Evolutionary conservation across 2,329 filamentous ascomycete genomes (phyloP).

Genomic region (Fusarium robinianum): DNA sequence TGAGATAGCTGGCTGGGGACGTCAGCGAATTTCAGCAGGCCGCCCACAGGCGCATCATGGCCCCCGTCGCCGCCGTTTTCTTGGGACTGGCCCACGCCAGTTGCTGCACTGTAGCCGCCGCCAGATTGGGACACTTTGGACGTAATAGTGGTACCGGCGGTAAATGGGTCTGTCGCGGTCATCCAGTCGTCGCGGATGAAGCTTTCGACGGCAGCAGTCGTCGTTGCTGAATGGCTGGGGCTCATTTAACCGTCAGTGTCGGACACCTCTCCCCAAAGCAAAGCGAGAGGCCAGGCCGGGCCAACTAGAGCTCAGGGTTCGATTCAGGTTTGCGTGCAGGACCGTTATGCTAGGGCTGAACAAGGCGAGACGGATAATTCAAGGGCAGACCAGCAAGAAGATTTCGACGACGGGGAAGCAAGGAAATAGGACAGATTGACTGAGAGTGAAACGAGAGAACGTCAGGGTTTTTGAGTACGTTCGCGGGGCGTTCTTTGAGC

Average conservation of each 20-base stretch:
- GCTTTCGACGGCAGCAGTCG: slow-evolving; percentile 32
- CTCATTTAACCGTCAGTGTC: slow-evolving; percentile 34
- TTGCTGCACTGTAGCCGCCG: slow-evolving; percentile 1
- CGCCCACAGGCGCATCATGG: slow-evolving; percentile 35
- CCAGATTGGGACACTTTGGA: slow-evolving; percentile 24
- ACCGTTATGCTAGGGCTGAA: slow-evolving; percentile 21
- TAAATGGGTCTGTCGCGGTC: slow-evolving; percentile 19
- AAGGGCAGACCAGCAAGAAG: slow-evolving; percentile 18
- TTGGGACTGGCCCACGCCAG: slow-evolving; percentile 22
- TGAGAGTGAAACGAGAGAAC: slow-evolving; percentile 17
- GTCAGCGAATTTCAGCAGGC: slow-evolving; percentile 38
- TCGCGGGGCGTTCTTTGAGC: slow-evolving; percentile 23
- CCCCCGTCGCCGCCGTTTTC: slow-evolving; percentile 27
- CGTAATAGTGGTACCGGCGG: slow-evolving; percentile 17
- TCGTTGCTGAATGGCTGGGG: slow-evolving; percentile 27
- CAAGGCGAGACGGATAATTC: slow-evolving; percentile 13
- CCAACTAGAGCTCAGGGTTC: slow-evolving; percentile 21
- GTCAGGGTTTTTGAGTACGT: slow-evolving; percentile 10
- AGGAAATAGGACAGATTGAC: slow-evolving; percentile 26
- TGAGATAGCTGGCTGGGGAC: slow-evolving; percentile 35
- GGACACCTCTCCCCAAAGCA: slow-evolving; percentile 19
- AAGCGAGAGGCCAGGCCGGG: slow-evolving; percentile 21
- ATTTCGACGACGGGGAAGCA: slow-evolving; percentile 9
- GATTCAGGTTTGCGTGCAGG: slow-evolving; percentile 13
- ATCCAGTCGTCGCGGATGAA: slow-evolving; percentile 9